Evolutionary conservation across 2,329 filamentous ascomycete species (phyloP), one percentile per base, ranked within the genome.

Genomic region (Arthrobotrys sinensis): DNA sequence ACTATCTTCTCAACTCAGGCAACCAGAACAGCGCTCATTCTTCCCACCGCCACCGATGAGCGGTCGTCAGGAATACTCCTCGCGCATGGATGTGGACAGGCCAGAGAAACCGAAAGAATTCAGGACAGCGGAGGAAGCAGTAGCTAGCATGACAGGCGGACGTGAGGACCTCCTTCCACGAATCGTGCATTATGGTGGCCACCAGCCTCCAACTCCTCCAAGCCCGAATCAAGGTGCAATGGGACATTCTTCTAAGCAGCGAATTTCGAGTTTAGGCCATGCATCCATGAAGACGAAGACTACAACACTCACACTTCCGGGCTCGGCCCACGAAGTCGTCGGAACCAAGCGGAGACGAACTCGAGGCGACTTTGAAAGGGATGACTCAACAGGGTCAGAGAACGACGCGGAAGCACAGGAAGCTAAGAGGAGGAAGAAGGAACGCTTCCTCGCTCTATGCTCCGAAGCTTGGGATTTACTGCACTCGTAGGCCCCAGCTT

Each of bases 381-480:
- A 94, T 69, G 92, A 90, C 75, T 97, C 79, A 32, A 79, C 69
- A 55, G 79, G 81, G 12, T 80, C 80, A 19, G 78, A 81, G 60
- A 81, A 73, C 52, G 75, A 77, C 28, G 75, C 75, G 38, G 71
- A 79, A 40, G 92, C 92, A 70, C 93, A 92, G 43, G 94, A 96
- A 81, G 93, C 91, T 4, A 91, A 93, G 84, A 88, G 90, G 81
- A 91, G 89, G 83, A 98, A 98, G 89, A 94, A 94, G 83, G 94
- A 97, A 50, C 93, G 97, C 84, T 99, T 99, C 83, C 86, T 99
- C 80, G 87, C 89, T 70, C 86, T 98, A 62, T 97, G 95, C 84
- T 90, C 93, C 81, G 88, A 93, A 82, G 96, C 96, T 7, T 99
- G 96, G 96, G 96, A 99, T 86, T 85, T 99, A 32, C 97, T 98